A percentile compares a stretch with the other conserved stretches of the same genome.
phyloP scores from a whole-genome alignment of 441 rosid species.

The Mallotus repandus region DNA sequence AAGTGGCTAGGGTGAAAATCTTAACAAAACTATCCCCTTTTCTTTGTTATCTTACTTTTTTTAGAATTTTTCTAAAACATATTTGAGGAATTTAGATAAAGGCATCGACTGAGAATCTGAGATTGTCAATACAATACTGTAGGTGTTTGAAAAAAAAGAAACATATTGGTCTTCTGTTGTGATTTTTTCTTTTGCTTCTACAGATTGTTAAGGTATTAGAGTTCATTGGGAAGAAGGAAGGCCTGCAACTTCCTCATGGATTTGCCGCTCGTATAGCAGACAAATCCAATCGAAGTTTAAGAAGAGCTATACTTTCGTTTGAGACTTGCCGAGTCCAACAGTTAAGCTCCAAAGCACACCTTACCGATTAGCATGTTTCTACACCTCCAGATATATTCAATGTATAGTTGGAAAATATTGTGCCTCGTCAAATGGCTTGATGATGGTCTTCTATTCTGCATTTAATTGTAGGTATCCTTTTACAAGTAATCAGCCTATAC shows the following conservation, averaged over 20 bases:
- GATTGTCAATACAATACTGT: neutral
- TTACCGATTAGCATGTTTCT: neutral
- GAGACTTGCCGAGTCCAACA: constrained; percentile 94
- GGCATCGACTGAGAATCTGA: neutral
- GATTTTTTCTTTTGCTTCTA: neutral
- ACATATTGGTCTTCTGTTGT: too few species aligned
- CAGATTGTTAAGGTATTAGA: constrained; percentile 82
- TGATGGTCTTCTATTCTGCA: constrained; percentile 6
- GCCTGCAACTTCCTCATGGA: constrained; percentile 72
- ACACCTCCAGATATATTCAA: constrained; percentile 4
- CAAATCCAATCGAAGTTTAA: constrained; percentile 80
- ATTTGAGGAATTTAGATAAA: neutral
- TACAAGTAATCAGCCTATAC: constrained; percentile 62
- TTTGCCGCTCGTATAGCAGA: constrained; percentile 80
- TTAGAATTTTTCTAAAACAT: neutral
- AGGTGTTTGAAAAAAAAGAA: neutral
- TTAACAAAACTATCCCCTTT: neutral
- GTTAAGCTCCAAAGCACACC: constrained; percentile 44
- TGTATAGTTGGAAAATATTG: constrained; percentile 11
- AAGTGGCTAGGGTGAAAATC: neutral
- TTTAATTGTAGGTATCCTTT: constrained; percentile 70
- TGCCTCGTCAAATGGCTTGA: constrained; percentile 12
- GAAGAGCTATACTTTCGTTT: constrained; percentile 84
- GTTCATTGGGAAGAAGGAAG: constrained; percentile 80
- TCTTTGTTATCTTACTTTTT: neutral